A percentile compares a stretch with the other conserved stretches of the same genome.
These are phyloP conservation scores for Phaeolepiota aurea DNA, from an alignment of 768 basidiomycete species.

Conservation along the genomic window DNA sequence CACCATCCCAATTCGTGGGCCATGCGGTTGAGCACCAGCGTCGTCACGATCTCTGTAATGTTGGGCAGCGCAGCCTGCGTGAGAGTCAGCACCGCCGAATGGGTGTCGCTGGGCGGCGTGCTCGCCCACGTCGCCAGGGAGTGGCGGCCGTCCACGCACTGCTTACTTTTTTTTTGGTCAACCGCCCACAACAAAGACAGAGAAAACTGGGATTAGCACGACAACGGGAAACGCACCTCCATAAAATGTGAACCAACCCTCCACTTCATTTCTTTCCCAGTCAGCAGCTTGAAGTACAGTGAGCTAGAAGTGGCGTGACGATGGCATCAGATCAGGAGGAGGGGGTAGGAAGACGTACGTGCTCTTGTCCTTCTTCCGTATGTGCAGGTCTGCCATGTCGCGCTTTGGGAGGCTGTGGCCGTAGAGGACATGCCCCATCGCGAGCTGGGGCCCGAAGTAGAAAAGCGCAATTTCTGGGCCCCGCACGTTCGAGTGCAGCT, in stretches of 20 bases:
- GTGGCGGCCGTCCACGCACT: slow-evolving; percentile 57
- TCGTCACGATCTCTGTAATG: slow-evolving; percentile 73
- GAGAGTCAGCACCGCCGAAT: slow-evolving; percentile 53
- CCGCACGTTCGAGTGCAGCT: slow-evolving; percentile 63
- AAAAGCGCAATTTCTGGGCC: slow-evolving; percentile 75
- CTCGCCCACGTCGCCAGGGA: slow-evolving; percentile 64
- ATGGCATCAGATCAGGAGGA: background rate
- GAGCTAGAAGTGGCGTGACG: slow-evolving; percentile 35
- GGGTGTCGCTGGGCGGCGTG: slow-evolving; percentile 45
- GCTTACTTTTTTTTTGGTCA: background rate
- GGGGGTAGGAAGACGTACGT: slow-evolving; percentile 34
- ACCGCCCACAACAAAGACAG: no score
- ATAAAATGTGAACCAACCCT: slow-evolving; percentile 48
- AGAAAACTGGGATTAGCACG: no score
- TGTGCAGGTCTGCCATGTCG: slow-evolving; percentile 49
- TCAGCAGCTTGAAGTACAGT: slow-evolving; percentile 66
- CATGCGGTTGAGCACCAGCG: slow-evolving; percentile 68
- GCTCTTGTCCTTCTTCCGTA: slow-evolving; percentile 53
- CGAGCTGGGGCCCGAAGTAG: slow-evolving; percentile 61
- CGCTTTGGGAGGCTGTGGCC: slow-evolving; percentile 50
- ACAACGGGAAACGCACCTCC: slow-evolving; percentile 42
- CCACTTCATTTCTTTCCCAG: slow-evolving; percentile 72
- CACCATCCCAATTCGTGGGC: slow-evolving; percentile 53
- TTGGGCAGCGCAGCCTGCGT: slow-evolving; percentile 47
- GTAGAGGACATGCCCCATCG: slow-evolving; percentile 59